Evolutionary conservation across 306 rosid genomes (phyloP), one percentile per base, ranked within the genome.

Genomic region (Leucaena leucocephala): DNA sequence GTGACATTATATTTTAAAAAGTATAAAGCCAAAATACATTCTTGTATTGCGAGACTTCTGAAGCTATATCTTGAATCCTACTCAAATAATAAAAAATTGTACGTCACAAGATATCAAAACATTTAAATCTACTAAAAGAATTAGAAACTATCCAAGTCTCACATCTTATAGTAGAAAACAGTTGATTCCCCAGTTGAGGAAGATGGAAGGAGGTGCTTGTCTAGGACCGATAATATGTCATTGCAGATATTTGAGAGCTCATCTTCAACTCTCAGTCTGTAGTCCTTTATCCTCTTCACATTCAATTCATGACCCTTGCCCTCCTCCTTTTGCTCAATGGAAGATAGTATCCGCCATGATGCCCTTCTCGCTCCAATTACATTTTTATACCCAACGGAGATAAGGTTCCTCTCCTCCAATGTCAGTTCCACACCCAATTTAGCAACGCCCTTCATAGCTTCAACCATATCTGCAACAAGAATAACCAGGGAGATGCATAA

Each of bases 311-410:
- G 11, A 65, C 71, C 48, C 48, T 65, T 65, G 13, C 71, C 71
- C 48, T 65, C 71, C 71, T 65, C 71, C 48, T 65, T 65, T 17
- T 65, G 48, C 71, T 65, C 71, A 38, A 39, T 17, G 46, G 71
- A 65, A 38, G 46, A 65, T 17, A 65, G 71, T 38, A 65, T 39
- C 48, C 48, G 46, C 71, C 71, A 39, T 7, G 71, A 65, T 65
- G 48, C 71, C 48, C 71, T 65, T 65, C 43, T 39, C 17, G 71
- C 48, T 65, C 71, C 71, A 65, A 65, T 65, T 17, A n/a, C 71
- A 16, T 65, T 65, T 38, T 17, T 65, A 39, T 65, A 65, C 22
- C 71, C 71, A 65, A 65, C 48, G 11, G 71, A 65, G 7, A 65
- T 7, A 65, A 65, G 71, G 48, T 65, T 65, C 44, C 71, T 65